Conservation (phyloP, 2,329 filamentous ascomycete genomes). For the Talaromyces sp. region DNA sequence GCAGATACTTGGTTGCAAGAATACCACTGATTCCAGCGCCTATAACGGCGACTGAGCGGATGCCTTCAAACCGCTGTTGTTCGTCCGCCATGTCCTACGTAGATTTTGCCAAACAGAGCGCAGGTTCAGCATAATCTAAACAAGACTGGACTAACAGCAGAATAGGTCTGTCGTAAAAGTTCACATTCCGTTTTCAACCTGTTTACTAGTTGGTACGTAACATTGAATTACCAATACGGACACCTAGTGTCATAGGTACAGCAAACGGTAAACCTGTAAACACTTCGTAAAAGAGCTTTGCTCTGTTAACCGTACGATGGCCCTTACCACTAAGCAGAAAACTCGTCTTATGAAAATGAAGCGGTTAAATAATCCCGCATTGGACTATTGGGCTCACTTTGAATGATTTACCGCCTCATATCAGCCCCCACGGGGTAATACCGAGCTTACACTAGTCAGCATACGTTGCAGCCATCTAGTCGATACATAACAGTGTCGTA, state of each 20-base stretch:
- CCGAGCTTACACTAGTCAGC: not conserved
- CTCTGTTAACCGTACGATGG: not conserved
- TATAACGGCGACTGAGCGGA: constrained; percentile 41
- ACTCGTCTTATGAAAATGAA: not conserved
- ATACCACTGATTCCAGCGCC: constrained; percentile 51
- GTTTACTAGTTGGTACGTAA: not conserved
- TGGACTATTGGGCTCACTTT: not conserved
- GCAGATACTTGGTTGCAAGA: constrained; percentile 43
- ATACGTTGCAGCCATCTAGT: not conserved
- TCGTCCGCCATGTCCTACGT: not conserved
- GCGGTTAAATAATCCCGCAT: not conserved
- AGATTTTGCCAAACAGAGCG: not conserved
- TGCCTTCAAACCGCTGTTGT: not conserved
- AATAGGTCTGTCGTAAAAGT: too few relatives aligned
- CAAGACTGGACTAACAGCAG: not conserved
- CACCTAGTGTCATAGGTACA: not conserved
- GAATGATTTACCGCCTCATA: not conserved
- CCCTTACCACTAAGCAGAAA: not conserved
- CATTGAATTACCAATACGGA: not conserved
- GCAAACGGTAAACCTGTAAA: not conserved
- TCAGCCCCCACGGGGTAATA: not conserved
- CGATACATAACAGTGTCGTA: not conserved
- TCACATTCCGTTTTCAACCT: not conserved
- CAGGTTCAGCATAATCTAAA: not conserved
- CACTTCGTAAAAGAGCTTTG: not conserved